Conservation (phyloP, 2,329 filamentous ascomycete species). For the Chaetothyriales sp. region DNA sequence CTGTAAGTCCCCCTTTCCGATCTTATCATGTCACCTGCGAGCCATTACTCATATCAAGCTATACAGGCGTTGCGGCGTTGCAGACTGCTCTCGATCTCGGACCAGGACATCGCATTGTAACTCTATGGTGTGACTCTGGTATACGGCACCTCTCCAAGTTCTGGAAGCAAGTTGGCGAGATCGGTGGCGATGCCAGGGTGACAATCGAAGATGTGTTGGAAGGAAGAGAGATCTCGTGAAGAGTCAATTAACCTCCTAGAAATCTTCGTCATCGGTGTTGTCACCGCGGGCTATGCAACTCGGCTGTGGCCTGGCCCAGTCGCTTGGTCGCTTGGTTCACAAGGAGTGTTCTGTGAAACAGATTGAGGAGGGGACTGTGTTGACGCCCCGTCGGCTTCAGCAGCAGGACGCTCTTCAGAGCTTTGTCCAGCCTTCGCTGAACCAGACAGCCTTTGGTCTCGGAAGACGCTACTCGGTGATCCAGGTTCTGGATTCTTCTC, state of each 20-base stretch:
- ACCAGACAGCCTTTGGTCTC: too few relatives aligned
- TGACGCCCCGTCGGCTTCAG: too few relatives aligned
- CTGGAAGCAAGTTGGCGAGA: constrained; percentile 32
- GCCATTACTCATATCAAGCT: neutral
- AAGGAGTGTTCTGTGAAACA: neutral
- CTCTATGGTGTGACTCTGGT: constrained; percentile 36
- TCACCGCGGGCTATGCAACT: neutral
- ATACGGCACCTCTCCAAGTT: constrained; percentile 38
- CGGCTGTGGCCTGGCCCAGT: neutral
- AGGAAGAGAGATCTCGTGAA: constrained; percentile 22
- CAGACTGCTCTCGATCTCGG: constrained; percentile 32
- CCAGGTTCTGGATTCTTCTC: too few relatives aligned
- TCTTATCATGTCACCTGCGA: neutral
- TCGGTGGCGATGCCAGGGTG: constrained; percentile 30
- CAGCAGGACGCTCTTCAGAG: too few relatives aligned
- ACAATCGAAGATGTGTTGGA: constrained; percentile 33
- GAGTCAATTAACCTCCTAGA: neutral
- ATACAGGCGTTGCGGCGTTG: constrained; percentile 32
- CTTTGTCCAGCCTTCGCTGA: too few relatives aligned
- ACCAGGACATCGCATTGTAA: constrained; percentile 34
- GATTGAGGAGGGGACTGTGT: neutral
- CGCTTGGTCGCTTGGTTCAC: too few relatives aligned
- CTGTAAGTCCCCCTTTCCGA: constrained; percentile 37
- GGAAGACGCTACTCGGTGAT: too few relatives aligned
- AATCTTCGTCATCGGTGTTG: neutral